These are phyloP conservation scores for Fusarium oligoseptatum DNA, from an alignment of 2,329 filamentous ascomycete species.

Conservation along the genomic window DNA sequence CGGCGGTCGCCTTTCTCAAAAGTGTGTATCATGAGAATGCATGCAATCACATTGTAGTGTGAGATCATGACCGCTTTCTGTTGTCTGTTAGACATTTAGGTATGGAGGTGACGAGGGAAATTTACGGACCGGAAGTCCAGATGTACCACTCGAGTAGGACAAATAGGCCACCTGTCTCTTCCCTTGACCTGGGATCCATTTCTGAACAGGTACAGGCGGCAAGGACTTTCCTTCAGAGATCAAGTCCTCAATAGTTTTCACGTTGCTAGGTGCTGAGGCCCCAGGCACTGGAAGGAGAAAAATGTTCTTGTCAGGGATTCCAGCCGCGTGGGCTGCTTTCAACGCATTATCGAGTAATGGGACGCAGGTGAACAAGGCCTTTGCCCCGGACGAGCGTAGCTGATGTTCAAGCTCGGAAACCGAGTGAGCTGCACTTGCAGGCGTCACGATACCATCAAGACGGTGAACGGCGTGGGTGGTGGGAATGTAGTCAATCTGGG, in stretches of 20 bases:
- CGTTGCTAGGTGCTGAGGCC: constrained; percentile 50
- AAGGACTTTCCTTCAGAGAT: constrained; percentile 70
- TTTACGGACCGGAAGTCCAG: constrained; percentile 74
- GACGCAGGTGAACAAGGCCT: constrained; percentile 79
- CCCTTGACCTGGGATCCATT: constrained; percentile 74
- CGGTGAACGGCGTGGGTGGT: constrained; percentile 83
- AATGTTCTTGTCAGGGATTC: constrained; percentile 72
- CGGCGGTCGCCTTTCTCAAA: constrained; percentile 56
- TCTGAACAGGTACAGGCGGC: constrained; percentile 64
- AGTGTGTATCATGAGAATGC: constrained; percentile 71
- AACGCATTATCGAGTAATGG: constrained; percentile 74
- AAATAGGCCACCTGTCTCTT: constrained; percentile 79
- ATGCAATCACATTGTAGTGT: constrained; percentile 83
- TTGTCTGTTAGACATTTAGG: neutral
- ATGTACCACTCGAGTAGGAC: constrained; percentile 85
- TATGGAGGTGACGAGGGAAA: too few species aligned
- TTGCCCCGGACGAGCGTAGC: constrained; percentile 75
- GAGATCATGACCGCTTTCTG: constrained; percentile 89
- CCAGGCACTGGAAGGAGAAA: constrained; percentile 78
- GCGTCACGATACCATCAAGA: constrained; percentile 77
- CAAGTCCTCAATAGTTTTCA: constrained; percentile 76
- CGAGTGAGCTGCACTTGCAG: constrained; percentile 81
- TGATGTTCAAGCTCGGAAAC: constrained; percentile 78
- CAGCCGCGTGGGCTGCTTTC: constrained; percentile 71
- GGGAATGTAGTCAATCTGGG: constrained; percentile 72